Evolutionary conservation across 2,329 filamentous ascomycete species (phyloP).

Genomic region (Aspergillus sp.): DNA sequence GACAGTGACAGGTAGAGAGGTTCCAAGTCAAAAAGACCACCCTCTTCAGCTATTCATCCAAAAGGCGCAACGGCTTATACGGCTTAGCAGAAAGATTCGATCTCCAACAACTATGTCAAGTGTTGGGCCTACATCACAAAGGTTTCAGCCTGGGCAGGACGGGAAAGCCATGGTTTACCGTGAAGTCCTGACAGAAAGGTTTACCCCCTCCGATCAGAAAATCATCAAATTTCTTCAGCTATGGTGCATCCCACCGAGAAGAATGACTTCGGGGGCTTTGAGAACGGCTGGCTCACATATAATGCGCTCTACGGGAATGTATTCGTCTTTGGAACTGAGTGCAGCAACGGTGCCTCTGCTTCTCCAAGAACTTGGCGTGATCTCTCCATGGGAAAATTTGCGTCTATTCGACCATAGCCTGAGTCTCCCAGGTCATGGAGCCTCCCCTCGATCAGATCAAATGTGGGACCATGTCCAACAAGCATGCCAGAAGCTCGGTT

Average conservation of each 20-base stretch:
- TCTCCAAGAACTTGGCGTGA: slow-evolving; percentile 57
- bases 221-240: slow-evolving; percentile 54
- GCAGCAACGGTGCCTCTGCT: slow-evolving; percentile 44
- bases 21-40: slow-evolving; percentile 23
- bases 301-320: slow-evolving; percentile 53
- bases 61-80: slow-evolving; percentile 39
- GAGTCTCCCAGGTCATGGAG: slow-evolving; percentile 44
- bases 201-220: slow-evolving; percentile 45
- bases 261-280: slow-evolving; percentile 36
- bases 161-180: slow-evolving; percentile 23
- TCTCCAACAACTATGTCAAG: slow-evolving; percentile 38
- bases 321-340: slow-evolving; percentile 39
- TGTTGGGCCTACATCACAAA: slow-evolving; percentile 37
- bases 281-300: slow-evolving; percentile 51
- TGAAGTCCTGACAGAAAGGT: slow-evolving; percentile 34
- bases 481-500: slow-evolving; percentile 18
- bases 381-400: slow-evolving; percentile 56
- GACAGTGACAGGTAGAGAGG: slow-evolving; percentile 20
- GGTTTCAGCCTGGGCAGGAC: slow-evolving; percentile 20
- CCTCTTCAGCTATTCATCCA: slow-evolving; percentile 40
- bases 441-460: slow-evolving; percentile 25
- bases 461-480: slow-evolving; percentile 26
- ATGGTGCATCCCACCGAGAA: slow-evolving; percentile 42
- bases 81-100: slow-evolving; percentile 36
- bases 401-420: slow-evolving; percentile 48